Evolutionary conservation across 345 rosid genomes (phyloP).

Genomic region (Hibiscus mutabilis): DNA sequence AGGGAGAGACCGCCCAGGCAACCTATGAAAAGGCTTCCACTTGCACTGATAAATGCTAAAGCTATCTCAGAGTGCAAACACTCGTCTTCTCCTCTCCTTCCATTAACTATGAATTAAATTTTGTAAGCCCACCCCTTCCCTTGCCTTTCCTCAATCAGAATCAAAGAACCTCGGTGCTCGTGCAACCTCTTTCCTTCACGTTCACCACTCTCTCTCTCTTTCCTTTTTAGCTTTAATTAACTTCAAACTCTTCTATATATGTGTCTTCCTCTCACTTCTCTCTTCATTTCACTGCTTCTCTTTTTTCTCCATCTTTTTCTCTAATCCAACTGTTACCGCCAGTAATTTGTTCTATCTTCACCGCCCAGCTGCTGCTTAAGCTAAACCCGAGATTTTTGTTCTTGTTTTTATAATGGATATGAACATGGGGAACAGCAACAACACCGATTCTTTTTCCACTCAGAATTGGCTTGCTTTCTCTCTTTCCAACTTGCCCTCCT

Average conservation of each 20-base stretch:
- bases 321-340: not conserved
- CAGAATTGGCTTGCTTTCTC: conserved; percentile 57
- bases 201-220: not conserved
- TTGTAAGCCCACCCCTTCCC: not conserved
- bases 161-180: conserved; percentile 33
- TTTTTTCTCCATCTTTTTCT: conserved; percentile 8
- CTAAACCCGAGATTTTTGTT: not conserved
- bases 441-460: conserved; percentile 36
- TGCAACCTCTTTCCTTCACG: conserved; percentile 14
- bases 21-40: conserved; percentile 61
- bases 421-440: conserved; percentile 14
- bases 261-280: conserved; percentile 25
- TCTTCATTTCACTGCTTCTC: conserved; percentile 7
- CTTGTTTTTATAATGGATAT: conserved; percentile 13
- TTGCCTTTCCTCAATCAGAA: not conserved
- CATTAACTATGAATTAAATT: not conserved
- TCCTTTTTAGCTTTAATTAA: not conserved
- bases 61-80: not conserved
- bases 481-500: conserved; percentile 37
- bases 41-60: no score
- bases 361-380: not conserved
- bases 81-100: conserved; percentile 10
- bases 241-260: conserved; percentile 29
- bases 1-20: conserved; percentile 42
- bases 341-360: conserved; percentile 6